Evolutionary conservation across 2,329 filamentous ascomycete genomes (phyloP), one percentile per base, ranked within the genome.

Genomic region (Zalaria obscura): DNA sequence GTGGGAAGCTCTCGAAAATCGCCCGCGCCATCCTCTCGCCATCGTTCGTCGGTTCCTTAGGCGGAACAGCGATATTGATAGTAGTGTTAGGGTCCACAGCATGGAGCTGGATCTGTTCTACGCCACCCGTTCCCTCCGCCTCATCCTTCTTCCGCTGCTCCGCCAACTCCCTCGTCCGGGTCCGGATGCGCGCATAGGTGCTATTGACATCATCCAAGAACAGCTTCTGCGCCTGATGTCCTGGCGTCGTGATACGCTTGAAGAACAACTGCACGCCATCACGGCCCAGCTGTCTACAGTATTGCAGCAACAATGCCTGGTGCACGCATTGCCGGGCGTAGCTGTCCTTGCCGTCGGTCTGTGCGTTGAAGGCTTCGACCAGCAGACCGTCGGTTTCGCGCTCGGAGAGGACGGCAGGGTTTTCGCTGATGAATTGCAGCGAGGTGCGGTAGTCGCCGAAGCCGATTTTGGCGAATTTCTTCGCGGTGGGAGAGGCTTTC

Each of bases 71-170:
- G 62, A 96, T 94, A 58, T 83, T 83, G 59, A 96, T 94, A 44
- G 81, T 78, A 0, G 88, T 94, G 41, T 83, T 83, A 0, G 88
- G 88, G 59, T 95, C 87, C n/a, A 98, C 88, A 9, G 91, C 89
- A 58, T 98, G 91, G 37, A 98, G 73, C 63, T 98, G 93, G 51
- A 98, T 98, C 62, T 95, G 89, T 66, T 98, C 91, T 6, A 93
- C 82, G 18, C 81, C 85, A 25, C 71, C 75, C 2, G 64, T 63
- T 5, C 67, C 67, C 18, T 68, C 68, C 4, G 66, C 69, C 36
- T 70, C 52, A 11, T 50, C 64, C 44, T 59, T 54, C 2, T 55
- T 58, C n/a, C 68, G 63, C 51, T 81, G 70, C 47, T 74, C 75
- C 34, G 68, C 69, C 48, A 94, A 80, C 60, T 93, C 84, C 5